Evolutionary conservation across 176 grass and related monocot genomes (phyloP).

Genomic region (Aegilops speltoides): DNA sequence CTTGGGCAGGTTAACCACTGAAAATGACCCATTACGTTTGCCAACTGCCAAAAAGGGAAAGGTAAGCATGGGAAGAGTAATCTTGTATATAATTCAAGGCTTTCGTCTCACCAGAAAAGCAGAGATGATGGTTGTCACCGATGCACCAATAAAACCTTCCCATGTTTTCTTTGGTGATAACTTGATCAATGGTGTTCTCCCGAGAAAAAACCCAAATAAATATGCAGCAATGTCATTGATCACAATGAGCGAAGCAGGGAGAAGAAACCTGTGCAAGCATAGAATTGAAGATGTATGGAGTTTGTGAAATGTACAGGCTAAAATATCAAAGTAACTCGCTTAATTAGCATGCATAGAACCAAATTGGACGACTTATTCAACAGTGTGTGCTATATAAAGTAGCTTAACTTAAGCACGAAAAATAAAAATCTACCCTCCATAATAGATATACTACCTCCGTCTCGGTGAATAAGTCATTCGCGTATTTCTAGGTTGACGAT

Average conservation of each 20-base stretch:
- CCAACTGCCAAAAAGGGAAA: constrained; percentile 54
- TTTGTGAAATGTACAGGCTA: neutral
- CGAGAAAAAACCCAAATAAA: constrained; percentile 98
- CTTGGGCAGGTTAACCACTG: constrained; percentile 90
- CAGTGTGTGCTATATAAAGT: neutral
- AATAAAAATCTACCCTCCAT: neutral
- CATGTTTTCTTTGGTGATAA: constrained; percentile 99
- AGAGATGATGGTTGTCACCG: constrained; percentile 88
- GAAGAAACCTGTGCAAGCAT: constrained; percentile 81
- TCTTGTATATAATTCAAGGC: constrained; percentile 18
- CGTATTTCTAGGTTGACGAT: no score
- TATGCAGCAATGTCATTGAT: constrained; percentile 97
- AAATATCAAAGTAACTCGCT: neutral
- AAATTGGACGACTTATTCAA: neutral
- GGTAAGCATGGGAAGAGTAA: neutral
- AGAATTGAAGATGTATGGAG: constrained; percentile 12
- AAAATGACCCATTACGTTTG: constrained; percentile 86
- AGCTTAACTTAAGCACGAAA: neutral
- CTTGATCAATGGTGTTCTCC: constrained; percentile 96
- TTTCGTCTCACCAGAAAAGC: constrained; percentile 82
- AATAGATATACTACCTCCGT: no score
- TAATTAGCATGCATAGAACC: constrained; percentile 14
- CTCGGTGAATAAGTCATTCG: no score
- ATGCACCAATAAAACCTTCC: constrained; percentile 99
- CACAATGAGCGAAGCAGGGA: constrained; percentile 95